phyloP scores from a whole-genome alignment of 1,284 basidiomycete species.

The Tausonia pullulans region DNA sequence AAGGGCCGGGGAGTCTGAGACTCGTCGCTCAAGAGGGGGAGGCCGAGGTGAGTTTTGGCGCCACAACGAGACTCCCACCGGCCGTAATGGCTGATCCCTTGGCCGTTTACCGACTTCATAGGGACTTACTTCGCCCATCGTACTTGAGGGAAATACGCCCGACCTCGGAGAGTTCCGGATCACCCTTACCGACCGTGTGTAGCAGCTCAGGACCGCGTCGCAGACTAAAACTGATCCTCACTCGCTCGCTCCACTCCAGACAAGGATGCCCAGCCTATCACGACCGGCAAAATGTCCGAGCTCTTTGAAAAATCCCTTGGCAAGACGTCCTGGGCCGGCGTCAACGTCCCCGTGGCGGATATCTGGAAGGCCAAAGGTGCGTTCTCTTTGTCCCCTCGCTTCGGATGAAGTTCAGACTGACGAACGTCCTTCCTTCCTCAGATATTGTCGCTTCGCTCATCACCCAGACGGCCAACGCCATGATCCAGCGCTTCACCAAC shows the following conservation, averaged over 20 bases:
- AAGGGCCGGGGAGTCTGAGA: not conserved
- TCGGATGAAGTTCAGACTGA: too few relatives aligned
- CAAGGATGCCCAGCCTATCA: constrained; percentile 47
- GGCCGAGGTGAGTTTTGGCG: not conserved
- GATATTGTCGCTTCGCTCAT: constrained; percentile 58
- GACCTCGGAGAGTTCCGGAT: constrained; percentile 72
- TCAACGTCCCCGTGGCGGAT: constrained; percentile 49
- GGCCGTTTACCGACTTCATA: not conserved
- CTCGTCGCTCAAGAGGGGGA: not conserved
- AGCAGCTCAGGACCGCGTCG: not conserved
- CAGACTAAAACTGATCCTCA: not conserved
- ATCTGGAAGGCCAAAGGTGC: constrained; percentile 77
- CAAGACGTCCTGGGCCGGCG: constrained; percentile 61
- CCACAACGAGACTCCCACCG: constrained; percentile 46
- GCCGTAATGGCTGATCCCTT: not conserved
- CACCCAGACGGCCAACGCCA: constrained; percentile 44
- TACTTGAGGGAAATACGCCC: constrained; percentile 57
- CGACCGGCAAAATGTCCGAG: constrained; percentile 45
- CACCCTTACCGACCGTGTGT: constrained; percentile 63
- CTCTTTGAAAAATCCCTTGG: constrained; percentile 53
- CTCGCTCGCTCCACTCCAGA: constrained; percentile 32
- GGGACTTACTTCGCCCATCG: constrained; percentile 34
- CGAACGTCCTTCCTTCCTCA: constrained; percentile 25
- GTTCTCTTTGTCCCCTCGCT: not conserved
- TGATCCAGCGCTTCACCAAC: constrained; percentile 48